Conservation (phyloP, 2,329 filamentous ascomycete species). For the Penicillium sp. region DNA sequence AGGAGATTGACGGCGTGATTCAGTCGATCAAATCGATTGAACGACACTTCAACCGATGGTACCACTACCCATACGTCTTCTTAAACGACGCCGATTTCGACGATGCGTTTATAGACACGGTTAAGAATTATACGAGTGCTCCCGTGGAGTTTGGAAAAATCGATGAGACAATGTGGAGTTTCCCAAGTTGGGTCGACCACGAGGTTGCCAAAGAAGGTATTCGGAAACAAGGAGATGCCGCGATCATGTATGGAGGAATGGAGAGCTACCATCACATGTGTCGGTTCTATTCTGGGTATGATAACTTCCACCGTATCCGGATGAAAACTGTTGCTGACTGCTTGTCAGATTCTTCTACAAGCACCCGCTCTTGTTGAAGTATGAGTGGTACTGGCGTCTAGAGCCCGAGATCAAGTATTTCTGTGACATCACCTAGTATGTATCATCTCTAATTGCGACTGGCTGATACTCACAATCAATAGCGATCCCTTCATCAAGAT, state of each 20-base stretch:
- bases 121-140: constrained; percentile 87
- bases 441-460: constrained; percentile 6
- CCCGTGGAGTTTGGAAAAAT: constrained; percentile 94
- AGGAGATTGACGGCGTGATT: constrained; percentile 93
- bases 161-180: constrained; percentile 89
- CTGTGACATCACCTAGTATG: constrained; percentile 98
- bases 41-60: constrained; percentile 98
- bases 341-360: constrained; percentile 85
- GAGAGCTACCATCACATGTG: constrained; percentile 99
- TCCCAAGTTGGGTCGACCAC: constrained; percentile 92
- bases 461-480: constrained; percentile 35
- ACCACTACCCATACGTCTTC: constrained; percentile 97
- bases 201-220: constrained; percentile 96
- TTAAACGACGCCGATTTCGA: constrained; percentile 98
- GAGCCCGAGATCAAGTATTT: constrained; percentile 99
- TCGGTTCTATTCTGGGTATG: constrained; percentile 92
- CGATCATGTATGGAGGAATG: constrained; percentile 99
- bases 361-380: constrained; percentile 90
- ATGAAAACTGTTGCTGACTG: constrained; percentile 24
- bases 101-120: constrained; percentile 84
- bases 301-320: neutral
- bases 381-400: constrained; percentile 99
- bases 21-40: constrained; percentile 98
- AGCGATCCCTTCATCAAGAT: constrained; percentile 96
- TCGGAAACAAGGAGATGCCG: constrained; percentile 91